A percentile compares a stretch with the other conserved stretches of the same genome.
phyloP scores from a whole-genome alignment of 768 basidiomycete genomes.

The Suillus paluster region DNA sequence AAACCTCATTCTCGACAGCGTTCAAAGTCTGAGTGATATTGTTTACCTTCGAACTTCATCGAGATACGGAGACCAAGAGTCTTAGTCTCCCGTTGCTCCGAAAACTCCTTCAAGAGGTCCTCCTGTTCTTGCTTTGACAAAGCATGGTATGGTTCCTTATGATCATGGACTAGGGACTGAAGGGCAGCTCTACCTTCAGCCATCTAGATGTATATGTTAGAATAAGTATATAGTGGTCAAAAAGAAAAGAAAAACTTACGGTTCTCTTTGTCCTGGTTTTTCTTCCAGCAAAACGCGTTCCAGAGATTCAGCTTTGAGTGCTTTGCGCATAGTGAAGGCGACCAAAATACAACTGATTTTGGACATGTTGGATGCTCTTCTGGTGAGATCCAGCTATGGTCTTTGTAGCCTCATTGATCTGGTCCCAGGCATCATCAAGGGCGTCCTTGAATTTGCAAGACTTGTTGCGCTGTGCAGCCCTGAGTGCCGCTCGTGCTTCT shows the following conservation, averaged over 20 bases:
- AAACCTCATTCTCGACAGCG: conserved; percentile 11
- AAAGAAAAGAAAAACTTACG: background rate
- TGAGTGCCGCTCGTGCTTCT: conserved; percentile 5
- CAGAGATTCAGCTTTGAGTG: conserved; percentile 4
- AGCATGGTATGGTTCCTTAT: background rate
- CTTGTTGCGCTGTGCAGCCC: background rate
- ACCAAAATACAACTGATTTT: conserved; percentile 7
- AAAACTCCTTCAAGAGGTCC: background rate
- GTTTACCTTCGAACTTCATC: conserved; percentile 14
- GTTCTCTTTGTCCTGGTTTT: background rate
- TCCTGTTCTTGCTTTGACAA: background rate
- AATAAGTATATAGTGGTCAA: background rate
- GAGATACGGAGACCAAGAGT: conserved; percentile 1
- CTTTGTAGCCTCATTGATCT: conserved; percentile 11
- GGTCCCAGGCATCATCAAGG: conserved; percentile 10
- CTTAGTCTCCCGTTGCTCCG: background rate
- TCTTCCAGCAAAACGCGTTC: conserved; percentile 17
- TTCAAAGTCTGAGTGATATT: conserved; percentile 16
- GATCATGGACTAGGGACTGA: background rate
- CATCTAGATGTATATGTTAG: background rate
- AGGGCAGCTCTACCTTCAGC: background rate
- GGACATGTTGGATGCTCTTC: conserved; percentile 11
- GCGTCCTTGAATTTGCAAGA: conserved; percentile 2
- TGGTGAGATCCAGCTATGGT: conserved; percentile 6
- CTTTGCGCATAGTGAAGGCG: background rate